These are phyloP conservation scores for Raphanus sativus DNA, from an alignment of 345 rosid species.

Conservation along the genomic window DNA sequence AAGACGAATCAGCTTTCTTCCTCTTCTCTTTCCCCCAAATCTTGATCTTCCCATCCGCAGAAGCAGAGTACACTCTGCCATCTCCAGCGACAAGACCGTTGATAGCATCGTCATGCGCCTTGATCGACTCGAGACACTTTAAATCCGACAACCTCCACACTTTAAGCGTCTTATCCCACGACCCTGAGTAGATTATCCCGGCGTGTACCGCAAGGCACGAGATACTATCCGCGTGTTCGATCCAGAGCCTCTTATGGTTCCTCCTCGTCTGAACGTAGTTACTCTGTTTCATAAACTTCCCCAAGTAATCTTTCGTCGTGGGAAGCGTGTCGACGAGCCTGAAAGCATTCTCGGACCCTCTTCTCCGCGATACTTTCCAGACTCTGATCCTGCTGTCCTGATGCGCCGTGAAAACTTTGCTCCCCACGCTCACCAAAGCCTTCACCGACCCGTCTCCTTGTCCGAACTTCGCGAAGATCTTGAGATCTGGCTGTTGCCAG, in stretches of 20 bases:
- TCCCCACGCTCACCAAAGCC: constrained; percentile 66
- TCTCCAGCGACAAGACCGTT: constrained; percentile 63
- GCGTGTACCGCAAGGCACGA: constrained; percentile 71
- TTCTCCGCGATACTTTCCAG: constrained; percentile 78
- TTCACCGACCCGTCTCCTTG: constrained; percentile 91
- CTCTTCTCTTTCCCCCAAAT: constrained; percentile 73
- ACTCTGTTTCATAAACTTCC: constrained; percentile 83
- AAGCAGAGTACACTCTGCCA: constrained; percentile 79
- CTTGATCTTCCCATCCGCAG: constrained; percentile 86
- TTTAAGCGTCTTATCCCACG: constrained; percentile 95
- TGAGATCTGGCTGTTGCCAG: constrained; percentile 97
- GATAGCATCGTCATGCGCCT: constrained; percentile 86
- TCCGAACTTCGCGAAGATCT: constrained; percentile 83
- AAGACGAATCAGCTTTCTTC: constrained; percentile 10
- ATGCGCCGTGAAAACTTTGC: constrained; percentile 81
- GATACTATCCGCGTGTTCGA: constrained; percentile 85
- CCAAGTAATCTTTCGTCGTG: constrained; percentile 72
- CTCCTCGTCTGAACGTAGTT: constrained; percentile 73
- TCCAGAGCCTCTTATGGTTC: constrained; percentile 69
- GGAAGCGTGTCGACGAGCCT: constrained; percentile 81
- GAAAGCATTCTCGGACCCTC: constrained; percentile 67
- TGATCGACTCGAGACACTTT: constrained; percentile 84
- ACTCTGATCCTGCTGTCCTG: constrained; percentile 89
- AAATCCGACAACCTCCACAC: constrained; percentile 84
- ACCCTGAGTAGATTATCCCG: constrained; percentile 76